Base-by-base conservation (phyloP, 192 early-diverging fungal genomes). In the Podochytrium sp. region DNA sequence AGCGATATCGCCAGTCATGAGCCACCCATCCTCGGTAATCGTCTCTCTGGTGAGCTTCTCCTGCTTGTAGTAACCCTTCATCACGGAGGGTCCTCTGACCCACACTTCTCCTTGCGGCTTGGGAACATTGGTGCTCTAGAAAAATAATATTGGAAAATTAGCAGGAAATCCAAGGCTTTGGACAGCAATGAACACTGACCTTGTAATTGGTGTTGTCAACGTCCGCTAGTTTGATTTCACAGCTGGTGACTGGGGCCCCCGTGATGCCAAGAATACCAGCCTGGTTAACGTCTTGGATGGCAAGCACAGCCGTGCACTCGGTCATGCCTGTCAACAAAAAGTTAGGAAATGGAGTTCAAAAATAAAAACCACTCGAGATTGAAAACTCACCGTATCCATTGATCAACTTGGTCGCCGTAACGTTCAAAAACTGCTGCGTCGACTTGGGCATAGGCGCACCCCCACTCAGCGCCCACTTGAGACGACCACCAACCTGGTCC, bases 321-420 rank as follows among this genome's bases (percentile, higher is more conserved):
- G 92, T 91, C 79, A 93, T 87, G 33, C 92, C 95, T n/a, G n/a
- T n/a, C n/a, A n/a, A n/a, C n/a, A 56, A 97, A 68, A 4, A n/a
- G n/a, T n/a, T n/a, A n/a, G n/a, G n/a, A n/a, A n/a, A n/a, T n/a
- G n/a, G n/a, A n/a, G n/a, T n/a, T n/a, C n/a, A n/a, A n/a, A n/a
- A n/a, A n/a, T n/a, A n/a, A n/a, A n/a, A n/a, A n/a, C n/a, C n/a
- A n/a, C n/a, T n/a, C n/a, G n/a, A n/a, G n/a, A n/a, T n/a, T n/a
- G n/a, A n/a, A n/a, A n/a, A n/a, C n/a, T n/a, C n/a, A n/a, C 91
- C 95, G 83, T 94, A 96, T 4, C 95, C 97, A 64, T 92, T 90
- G 35, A 65, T 65, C 37, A 96, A 77, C 72, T 96, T 86, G 23
- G 93, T 89, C 78, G 92, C 94, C 50, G 96, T 71, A 27, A 90